These are phyloP conservation scores for Colletotrichum sp. DNA, from an alignment of 2,329 filamentous ascomycete species.

Conservation along the genomic window DNA sequence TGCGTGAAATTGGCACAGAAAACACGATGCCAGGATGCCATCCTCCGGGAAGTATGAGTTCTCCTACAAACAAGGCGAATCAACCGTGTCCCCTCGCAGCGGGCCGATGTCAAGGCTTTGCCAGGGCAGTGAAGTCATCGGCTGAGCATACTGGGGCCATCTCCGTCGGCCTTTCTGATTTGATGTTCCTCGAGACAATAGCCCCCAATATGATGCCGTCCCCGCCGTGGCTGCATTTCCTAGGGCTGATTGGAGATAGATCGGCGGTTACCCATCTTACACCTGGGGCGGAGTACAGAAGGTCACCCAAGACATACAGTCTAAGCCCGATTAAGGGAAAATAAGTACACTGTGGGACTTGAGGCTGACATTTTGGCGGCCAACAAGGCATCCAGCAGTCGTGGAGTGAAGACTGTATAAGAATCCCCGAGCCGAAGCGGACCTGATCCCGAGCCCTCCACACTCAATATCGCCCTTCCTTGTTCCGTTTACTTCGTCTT, in stretches of 20 bases:
- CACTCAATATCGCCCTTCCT: background rate
- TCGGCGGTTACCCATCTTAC: background rate
- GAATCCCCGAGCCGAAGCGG: background rate
- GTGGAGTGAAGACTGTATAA: background rate
- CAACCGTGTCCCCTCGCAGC: background rate
- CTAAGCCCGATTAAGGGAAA: slow-evolving; percentile 17
- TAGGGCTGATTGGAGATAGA: slow-evolving; percentile 4
- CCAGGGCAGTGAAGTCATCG: background rate
- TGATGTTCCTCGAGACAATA: background rate
- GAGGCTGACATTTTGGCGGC: background rate
- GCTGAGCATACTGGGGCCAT: background rate
- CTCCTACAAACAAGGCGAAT: background rate
- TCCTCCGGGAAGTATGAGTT: background rate
- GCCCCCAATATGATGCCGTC: background rate
- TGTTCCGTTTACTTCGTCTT: background rate
- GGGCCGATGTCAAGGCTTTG: background rate
- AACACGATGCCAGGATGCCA: background rate
- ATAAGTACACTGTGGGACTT: slow-evolving; percentile 2
- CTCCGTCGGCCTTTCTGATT: background rate
- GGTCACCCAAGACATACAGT: background rate
- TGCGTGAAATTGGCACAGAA: background rate
- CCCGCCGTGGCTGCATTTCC: background rate
- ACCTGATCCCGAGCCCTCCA: background rate
- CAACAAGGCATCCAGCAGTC: background rate
- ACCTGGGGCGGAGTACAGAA: background rate